Percentiles rank a stretch among this genome's conserved stretches.
Conservation (phyloP, 1,139 yeast genomes). For the Scheffersomyces illinoinensis region DNA sequence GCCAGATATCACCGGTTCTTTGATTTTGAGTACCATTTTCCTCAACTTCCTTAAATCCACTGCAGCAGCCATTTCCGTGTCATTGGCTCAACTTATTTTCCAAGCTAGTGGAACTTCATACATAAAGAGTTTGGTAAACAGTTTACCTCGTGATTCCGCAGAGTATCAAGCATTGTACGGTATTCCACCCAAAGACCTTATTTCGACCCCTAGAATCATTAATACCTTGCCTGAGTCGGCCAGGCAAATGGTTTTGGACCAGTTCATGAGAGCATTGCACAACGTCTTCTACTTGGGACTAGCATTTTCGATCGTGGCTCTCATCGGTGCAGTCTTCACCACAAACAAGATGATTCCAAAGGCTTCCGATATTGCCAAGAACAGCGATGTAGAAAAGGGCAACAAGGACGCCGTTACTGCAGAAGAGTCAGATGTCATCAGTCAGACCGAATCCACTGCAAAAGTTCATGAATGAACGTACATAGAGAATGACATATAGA, state of each 20-base stretch:
- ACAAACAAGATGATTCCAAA: conserved; percentile 40
- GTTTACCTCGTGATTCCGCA: conserved; percentile 15
- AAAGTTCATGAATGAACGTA: not conserved
- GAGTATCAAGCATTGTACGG: conserved; percentile 17
- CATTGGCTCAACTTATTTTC: conserved; percentile 25
- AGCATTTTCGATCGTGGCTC: conserved; percentile 31
- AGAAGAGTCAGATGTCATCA: not conserved
- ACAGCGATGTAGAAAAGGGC: not conserved
- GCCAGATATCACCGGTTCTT: conserved; percentile 42
- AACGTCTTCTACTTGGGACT: conserved; percentile 42
- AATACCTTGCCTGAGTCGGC: conserved; percentile 18
- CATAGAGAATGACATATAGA: not conserved
- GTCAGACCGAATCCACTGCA: not conserved
- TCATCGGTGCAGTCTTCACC: conserved; percentile 31
- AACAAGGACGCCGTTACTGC: not conserved
- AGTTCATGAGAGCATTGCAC: conserved; percentile 37
- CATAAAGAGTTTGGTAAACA: conserved; percentile 14
- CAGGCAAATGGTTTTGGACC: conserved; percentile 22
- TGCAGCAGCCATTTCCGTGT: conserved; percentile 50
- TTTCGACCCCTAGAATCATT: conserved; percentile 21
- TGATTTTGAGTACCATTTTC: conserved; percentile 47
- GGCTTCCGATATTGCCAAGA: not conserved
- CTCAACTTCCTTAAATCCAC: conserved; percentile 44
- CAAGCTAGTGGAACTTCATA: conserved; percentile 3
- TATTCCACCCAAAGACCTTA: conserved; percentile 16